These are phyloP conservation scores for Hymenotorrendiella dingleyae DNA, from an alignment of 2,329 filamentous ascomycete genomes.

Conservation along the genomic window DNA sequence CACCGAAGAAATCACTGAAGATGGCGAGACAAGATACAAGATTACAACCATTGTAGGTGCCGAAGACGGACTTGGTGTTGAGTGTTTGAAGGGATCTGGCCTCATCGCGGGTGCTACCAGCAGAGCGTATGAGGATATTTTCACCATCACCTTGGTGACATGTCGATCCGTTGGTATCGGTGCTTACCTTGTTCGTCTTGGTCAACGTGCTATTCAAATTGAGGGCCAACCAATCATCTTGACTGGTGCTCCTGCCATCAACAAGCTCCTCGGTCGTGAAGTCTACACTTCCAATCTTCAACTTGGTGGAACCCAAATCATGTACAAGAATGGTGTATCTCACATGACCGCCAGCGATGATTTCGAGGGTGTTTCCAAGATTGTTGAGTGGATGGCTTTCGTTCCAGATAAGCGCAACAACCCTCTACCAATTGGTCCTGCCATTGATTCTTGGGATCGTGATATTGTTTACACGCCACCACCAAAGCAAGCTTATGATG, in stretches of 20 bases:
- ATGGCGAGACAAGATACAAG: slow-evolving; percentile 86
- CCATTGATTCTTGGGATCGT: slow-evolving; percentile 83
- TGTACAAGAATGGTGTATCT: slow-evolving; percentile 99
- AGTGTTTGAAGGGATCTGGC: slow-evolving; percentile 94
- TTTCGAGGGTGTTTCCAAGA: slow-evolving; percentile 95
- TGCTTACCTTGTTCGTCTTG: slow-evolving; percentile 96
- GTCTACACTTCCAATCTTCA: slow-evolving; percentile 99
- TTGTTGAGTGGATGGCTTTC: slow-evolving; percentile 96
- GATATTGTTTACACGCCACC: slow-evolving; percentile 78
- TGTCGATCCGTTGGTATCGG: slow-evolving; percentile 99
- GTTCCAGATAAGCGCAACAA: slow-evolving; percentile 92
- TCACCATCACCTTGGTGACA: slow-evolving; percentile 94
- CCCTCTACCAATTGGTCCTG: slow-evolving; percentile 86
- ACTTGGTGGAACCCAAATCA: slow-evolving; percentile 99
- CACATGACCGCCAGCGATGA: slow-evolving; percentile 98
- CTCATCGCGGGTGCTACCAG: slow-evolving; percentile 97
- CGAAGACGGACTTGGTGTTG: slow-evolving; percentile 94
- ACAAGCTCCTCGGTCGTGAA: slow-evolving; percentile 96
- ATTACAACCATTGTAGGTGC: slow-evolving; percentile 89
- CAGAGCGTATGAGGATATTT: slow-evolving; percentile 96
- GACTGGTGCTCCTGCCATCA: slow-evolving; percentile 93
- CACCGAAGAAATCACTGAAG: slow-evolving; percentile 79
- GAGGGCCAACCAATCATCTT: slow-evolving; percentile 98
- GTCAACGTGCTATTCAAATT: slow-evolving; percentile 97
- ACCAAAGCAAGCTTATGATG: slow-evolving; percentile 79